phyloP scores from a whole-genome alignment of 176 grass and related monocot genomes.

The Pontederia paniculata region DNA sequence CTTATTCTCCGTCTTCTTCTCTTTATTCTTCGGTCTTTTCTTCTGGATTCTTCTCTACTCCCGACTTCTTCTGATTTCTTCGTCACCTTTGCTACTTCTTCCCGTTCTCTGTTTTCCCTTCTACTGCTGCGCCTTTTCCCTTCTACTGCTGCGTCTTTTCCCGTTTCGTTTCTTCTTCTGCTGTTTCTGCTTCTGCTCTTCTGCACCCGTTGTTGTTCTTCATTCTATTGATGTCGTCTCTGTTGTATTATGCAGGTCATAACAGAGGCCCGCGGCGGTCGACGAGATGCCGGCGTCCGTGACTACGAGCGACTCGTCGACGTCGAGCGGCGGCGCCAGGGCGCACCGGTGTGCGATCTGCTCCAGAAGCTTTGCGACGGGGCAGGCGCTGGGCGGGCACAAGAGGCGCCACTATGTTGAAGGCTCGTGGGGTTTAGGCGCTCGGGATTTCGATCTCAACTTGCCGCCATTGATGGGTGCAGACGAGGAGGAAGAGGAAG shows the following conservation, averaged over 20 bases:
- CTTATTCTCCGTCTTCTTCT: too few species aligned
- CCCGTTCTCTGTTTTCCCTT: too few species aligned
- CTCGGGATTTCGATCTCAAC: slow-evolving; percentile 46
- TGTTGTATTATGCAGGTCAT: too few species aligned
- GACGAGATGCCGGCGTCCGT: neutral
- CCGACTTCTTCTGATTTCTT: too few species aligned
- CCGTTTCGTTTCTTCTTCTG: too few species aligned
- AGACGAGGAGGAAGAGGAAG: slow-evolving; percentile 50
- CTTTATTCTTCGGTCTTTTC: too few species aligned
- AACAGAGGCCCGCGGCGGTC: neutral
- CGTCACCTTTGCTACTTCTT: too few species aligned
- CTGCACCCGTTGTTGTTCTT: too few species aligned
- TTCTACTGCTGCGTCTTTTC: too few species aligned
- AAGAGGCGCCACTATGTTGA: slow-evolving; percentile 81
- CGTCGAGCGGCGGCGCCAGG: neutral
- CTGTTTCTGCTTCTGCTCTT: too few species aligned
- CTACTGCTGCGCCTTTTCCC: neutral
- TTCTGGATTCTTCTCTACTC: too few species aligned
- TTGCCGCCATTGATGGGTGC: slow-evolving; percentile 31
- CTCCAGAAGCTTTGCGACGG: slow-evolving; percentile 42
- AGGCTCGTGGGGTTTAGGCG: slow-evolving; percentile 32
- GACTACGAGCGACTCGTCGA: neutral
- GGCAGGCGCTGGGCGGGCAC: slow-evolving; percentile 83
- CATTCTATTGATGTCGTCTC: too few species aligned
- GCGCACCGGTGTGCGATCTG: slow-evolving; percentile 54